phyloP scores from a whole-genome alignment of 2,329 filamentous ascomycete genomes.

The Pseudocercospora crystallina region DNA sequence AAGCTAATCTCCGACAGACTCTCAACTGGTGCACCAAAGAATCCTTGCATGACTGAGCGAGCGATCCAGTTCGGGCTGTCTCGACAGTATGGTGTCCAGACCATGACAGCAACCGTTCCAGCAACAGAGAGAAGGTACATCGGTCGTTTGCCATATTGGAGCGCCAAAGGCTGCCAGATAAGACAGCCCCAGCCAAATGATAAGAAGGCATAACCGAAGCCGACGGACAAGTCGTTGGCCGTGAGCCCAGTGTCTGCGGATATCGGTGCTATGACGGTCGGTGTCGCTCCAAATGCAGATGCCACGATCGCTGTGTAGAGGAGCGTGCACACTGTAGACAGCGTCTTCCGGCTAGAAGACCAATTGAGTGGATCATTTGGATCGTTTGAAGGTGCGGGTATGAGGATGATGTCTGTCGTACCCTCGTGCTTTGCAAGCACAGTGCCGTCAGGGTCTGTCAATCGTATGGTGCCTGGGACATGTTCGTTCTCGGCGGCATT shows the following conservation, averaged over 20 bases:
- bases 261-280: constrained; percentile 52
- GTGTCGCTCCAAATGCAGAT: constrained; percentile 49
- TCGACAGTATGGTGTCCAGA: constrained; percentile 49
- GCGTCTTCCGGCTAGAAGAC: constrained; percentile 41
- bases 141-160: constrained; percentile 52
- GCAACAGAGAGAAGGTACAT: constrained; percentile 48
- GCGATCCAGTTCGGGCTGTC: constrained; percentile 50
- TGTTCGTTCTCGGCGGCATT: too few relatives aligned
- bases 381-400: constrained; percentile 45
- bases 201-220: constrained; percentile 42
- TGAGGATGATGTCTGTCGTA: constrained; percentile 40
- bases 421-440: constrained; percentile 39
- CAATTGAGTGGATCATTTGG: constrained; percentile 35
- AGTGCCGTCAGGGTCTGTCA: constrained; percentile 42
- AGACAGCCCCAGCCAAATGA: constrained; percentile 45
- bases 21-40: constrained; percentile 51
- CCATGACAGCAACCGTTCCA: constrained; percentile 40
- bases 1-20: constrained; percentile 42
- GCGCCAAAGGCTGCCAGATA: constrained; percentile 54
- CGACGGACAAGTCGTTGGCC: constrained; percentile 47
- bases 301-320: too few relatives aligned
- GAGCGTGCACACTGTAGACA: constrained; percentile 43
- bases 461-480: constrained; percentile 43
- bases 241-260: constrained; percentile 48
- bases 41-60: constrained; percentile 46